Evolutionary conservation across 805 yeast genomes (phyloP).

Genomic region (Starmerella tilneyi): DNA sequence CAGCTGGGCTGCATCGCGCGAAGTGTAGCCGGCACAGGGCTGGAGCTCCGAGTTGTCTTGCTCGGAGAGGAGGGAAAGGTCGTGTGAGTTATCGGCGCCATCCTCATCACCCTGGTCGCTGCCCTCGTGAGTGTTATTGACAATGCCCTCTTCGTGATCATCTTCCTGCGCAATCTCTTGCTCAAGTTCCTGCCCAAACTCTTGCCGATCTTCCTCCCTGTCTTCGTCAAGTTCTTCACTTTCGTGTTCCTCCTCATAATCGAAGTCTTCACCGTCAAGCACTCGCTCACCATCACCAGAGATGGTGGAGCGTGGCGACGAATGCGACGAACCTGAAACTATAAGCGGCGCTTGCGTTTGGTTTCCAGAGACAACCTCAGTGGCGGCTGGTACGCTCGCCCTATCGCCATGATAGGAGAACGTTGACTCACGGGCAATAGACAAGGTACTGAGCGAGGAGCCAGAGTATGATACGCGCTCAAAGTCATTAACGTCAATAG

Average conservation of each 20-base stretch:
- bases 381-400: not conserved
- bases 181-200: too few relatives aligned
- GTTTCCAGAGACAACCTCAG: not conserved
- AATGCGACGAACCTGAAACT: not conserved
- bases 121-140: too few relatives aligned
- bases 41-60: slow-evolving; percentile 26
- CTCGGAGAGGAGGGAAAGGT: slow-evolving; percentile 26
- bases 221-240: too few relatives aligned
- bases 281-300: not conserved
- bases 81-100: not conserved
- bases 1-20: slow-evolving; percentile 58
- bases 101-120: not conserved
- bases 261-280: too few relatives aligned
- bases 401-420: slow-evolving; percentile 11
- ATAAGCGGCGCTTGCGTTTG: not conserved
- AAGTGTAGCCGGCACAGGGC: slow-evolving; percentile 37
- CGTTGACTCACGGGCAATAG: slow-evolving; percentile 14
- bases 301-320: not conserved
- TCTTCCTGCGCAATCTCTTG: too few relatives aligned
- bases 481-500: slow-evolving; percentile 12
- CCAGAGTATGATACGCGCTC: slow-evolving; percentile 18
- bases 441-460: slow-evolving; percentile 19
- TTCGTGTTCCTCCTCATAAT: too few relatives aligned
- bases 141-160: too few relatives aligned
- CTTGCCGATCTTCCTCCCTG: too few relatives aligned